Percentiles rank a stretch among this genome's conserved stretches.
Conservation (phyloP, 176 grass and related monocot genomes). For the Ananas comosus region DNA sequence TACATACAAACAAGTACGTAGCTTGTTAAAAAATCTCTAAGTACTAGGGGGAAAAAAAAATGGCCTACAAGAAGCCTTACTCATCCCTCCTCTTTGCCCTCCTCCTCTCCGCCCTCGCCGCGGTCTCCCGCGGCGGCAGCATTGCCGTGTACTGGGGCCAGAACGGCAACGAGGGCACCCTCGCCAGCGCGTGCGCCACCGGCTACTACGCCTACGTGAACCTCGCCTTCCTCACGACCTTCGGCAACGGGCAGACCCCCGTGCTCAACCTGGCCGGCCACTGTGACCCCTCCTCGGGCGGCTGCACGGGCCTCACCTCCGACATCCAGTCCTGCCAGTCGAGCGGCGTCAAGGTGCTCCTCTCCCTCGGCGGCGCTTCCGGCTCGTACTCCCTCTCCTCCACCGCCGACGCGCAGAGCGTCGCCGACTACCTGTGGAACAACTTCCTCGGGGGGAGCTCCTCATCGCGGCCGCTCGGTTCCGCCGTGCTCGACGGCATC, state of each 20-base stretch:
- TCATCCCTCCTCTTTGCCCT: conserved; percentile 27
- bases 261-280: conserved; percentile 56
- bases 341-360: conserved; percentile 42
- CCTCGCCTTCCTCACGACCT: conserved; percentile 46
- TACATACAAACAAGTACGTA: neutral
- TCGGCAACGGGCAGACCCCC: conserved; percentile 46
- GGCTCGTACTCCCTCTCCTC: conserved; percentile 39
- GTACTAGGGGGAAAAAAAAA: neutral
- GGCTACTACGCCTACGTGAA: conserved; percentile 37
- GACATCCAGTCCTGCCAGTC: conserved; percentile 51
- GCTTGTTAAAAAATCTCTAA: neutral
- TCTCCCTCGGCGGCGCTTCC: conserved; percentile 41
- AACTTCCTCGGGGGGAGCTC: conserved; percentile 41
- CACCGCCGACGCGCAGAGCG: conserved; percentile 36
- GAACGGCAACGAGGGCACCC: conserved; percentile 41
- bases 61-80: neutral
- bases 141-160: conserved; percentile 84
- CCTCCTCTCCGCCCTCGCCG: conserved; percentile 22
- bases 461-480: conserved; percentile 34
- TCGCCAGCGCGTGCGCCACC: conserved; percentile 45
- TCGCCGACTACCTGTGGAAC: conserved; percentile 67
- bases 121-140: conserved; percentile 29
- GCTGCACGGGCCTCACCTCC: conserved; percentile 23
- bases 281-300: conserved; percentile 23
- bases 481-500: conserved; percentile 59